Base-by-base conservation (phyloP, 805 yeast species). In the Spathaspora girioi region DNA sequence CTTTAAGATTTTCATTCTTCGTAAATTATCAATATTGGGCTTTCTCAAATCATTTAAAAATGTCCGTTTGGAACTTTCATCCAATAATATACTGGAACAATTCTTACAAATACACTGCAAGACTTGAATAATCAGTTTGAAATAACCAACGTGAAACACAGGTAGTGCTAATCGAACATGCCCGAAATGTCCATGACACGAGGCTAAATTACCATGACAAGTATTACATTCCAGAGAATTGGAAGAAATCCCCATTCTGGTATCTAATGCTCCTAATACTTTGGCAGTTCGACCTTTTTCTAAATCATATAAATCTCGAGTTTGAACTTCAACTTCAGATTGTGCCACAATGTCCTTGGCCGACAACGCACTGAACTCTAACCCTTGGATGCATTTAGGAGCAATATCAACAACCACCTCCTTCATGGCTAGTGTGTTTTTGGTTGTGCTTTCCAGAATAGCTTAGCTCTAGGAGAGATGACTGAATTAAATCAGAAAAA, bases 131-230 rank as follows among this genome's bases (percentile, higher is more conserved):
- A 90, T 87, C 43, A 92, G 85, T 67, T 93, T 93, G 78, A 94
- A 94, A 68, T 92, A 94, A 17, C 99, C 99, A 45, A 94, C 94
- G 64, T 94, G 99, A 73, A 93, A 94, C 12, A 92, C 98, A 1
- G 99, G 99, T 44, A 94, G 75, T 0, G 98, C 97, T 48, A 94
- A 78, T 61, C 89, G 82, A 56, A 94, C 82, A 63, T 96, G 97
- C 42, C 99, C 99, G 67, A 94, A 94, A 72, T 94, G 99, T 52
- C 99, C 99, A 71, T 93, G 97, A 68, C 99, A 94, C 1, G 96
- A 81, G 0, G 97, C 96, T 56, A 94, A 73, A 59, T 84, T 83
- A 2, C 98, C 98, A 60, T 83, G 89, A 71, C 99, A 94, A 0
- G 98, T 96, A 12, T 81, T 67, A 75, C 99, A 94, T 65, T 87